Conservation (phyloP, 139 green algal genomes). For the Tetradesmus lagerheimii region DNA sequence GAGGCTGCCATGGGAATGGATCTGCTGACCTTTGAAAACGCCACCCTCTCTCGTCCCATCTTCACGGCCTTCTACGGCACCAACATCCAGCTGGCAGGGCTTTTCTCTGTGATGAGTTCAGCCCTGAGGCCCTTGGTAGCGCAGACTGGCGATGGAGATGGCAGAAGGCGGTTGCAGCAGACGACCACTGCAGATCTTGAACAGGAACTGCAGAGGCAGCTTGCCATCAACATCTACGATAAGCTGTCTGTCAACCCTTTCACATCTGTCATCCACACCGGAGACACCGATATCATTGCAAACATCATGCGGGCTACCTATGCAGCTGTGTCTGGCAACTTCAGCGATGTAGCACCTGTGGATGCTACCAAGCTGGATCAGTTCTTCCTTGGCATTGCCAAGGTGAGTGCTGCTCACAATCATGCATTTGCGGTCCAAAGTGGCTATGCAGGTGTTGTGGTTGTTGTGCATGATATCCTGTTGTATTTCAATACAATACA, state of each 20-base stretch:
- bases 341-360: background rate
- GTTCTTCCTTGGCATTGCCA: conserved; percentile 3
- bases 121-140: background rate
- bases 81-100: conserved; percentile 8
- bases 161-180: too few relatives aligned
- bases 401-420: background rate
- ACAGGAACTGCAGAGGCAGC: too few relatives aligned
- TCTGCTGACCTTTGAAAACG: conserved; percentile 9
- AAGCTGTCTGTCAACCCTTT: background rate
- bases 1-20: background rate
- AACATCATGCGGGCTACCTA: background rate
- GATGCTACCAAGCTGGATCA: background rate
- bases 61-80: conserved; percentile 5
- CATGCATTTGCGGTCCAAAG: too few relatives aligned
- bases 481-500: too few relatives aligned
- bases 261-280: background rate
- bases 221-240: background rate
- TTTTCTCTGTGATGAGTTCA: background rate
- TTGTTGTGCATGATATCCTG: too few relatives aligned
- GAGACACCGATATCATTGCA: background rate
- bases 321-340: background rate
- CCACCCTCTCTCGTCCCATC: background rate
- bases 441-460: background rate
- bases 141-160: background rate
- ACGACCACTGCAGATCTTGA: background rate